A percentile compares a stretch with the other conserved stretches of the same genome.
Evolutionary conservation across 371 early-diverging fungal species (phyloP).

Genomic region (Choanephora cucurbitarum): DNA sequence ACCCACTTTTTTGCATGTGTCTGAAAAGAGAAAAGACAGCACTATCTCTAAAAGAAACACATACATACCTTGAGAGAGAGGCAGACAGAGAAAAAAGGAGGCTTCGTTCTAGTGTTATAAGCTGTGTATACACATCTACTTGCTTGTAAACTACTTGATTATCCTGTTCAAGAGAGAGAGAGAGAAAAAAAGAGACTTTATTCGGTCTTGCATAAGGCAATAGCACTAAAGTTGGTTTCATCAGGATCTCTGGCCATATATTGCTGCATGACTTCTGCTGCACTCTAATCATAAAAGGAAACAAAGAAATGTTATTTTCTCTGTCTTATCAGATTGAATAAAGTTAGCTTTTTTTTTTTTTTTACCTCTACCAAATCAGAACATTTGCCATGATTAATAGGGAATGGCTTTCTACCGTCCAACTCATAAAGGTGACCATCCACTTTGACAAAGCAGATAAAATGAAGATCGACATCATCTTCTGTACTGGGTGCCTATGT

Average conservation of each 20-base stretch:
- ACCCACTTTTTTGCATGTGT: no score
- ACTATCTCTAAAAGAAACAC: no score
- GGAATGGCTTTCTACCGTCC: slow-evolving; percentile 81
- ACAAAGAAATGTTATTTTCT: no score
- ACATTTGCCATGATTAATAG: slow-evolving; percentile 82
- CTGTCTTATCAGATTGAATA: neutral
- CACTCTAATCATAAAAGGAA: slow-evolving; percentile 54
- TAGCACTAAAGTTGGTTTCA: slow-evolving; percentile 68
- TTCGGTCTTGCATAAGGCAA: slow-evolving; percentile 51
- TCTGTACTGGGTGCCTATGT: slow-evolving; percentile 65
- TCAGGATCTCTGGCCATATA: slow-evolving; percentile 78
- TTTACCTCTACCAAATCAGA: slow-evolving; percentile 61
- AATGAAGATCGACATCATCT: slow-evolving; percentile 81
- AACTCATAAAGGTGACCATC: slow-evolving; percentile 84
- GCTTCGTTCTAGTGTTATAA: no score
- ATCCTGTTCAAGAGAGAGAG: no score
- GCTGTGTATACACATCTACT: no score
- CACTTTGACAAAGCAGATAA: slow-evolving; percentile 75
- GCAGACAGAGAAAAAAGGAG: no score
- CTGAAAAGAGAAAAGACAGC: no score
- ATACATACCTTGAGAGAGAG: no score
- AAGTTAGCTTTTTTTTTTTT: neutral
- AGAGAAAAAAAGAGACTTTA: neutral
- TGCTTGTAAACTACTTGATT: no score
- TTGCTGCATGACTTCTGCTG: slow-evolving; percentile 64